phyloP scores from a whole-genome alignment of 2,329 filamentous ascomycete genomes.

The Aspergillus awamori region DNA sequence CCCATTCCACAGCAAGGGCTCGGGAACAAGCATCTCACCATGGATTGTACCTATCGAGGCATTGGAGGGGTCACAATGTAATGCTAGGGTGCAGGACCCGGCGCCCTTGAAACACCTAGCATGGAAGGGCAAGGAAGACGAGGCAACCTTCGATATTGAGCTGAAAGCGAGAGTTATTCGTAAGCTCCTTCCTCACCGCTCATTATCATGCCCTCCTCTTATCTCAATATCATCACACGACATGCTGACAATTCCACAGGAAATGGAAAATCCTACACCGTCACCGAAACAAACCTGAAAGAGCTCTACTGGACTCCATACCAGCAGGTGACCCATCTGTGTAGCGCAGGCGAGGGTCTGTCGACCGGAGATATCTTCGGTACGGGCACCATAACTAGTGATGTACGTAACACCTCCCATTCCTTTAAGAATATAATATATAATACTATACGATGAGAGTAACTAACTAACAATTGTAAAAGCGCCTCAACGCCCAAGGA shows the following conservation, averaged over 20 bases:
- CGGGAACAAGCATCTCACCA: conserved; percentile 60
- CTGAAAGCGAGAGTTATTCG: conserved; percentile 12
- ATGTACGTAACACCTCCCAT: conserved; percentile 4
- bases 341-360: conserved; percentile 27
- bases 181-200: neutral
- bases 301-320: conserved; percentile 32
- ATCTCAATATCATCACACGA: neutral
- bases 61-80: conserved; percentile 30
- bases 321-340: conserved; percentile 28
- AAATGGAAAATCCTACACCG: conserved; percentile 26
- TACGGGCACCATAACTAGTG: conserved; percentile 29
- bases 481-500: conserved; percentile 13
- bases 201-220: neutral
- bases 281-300: conserved; percentile 27
- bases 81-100: conserved; percentile 6
- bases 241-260: conserved; percentile 12
- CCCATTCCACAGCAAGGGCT: conserved; percentile 62
- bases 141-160: conserved; percentile 18
- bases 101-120: conserved; percentile 14
- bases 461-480: too few species aligned
- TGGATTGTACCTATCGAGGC: conserved; percentile 65
- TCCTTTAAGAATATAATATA: neutral
- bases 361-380: conserved; percentile 30
- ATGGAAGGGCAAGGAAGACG: conserved; percentile 1
- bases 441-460: too few species aligned